Base-by-base conservation (phyloP, 768 basidiomycete species). In the Lyophyllum semitale region DNA sequence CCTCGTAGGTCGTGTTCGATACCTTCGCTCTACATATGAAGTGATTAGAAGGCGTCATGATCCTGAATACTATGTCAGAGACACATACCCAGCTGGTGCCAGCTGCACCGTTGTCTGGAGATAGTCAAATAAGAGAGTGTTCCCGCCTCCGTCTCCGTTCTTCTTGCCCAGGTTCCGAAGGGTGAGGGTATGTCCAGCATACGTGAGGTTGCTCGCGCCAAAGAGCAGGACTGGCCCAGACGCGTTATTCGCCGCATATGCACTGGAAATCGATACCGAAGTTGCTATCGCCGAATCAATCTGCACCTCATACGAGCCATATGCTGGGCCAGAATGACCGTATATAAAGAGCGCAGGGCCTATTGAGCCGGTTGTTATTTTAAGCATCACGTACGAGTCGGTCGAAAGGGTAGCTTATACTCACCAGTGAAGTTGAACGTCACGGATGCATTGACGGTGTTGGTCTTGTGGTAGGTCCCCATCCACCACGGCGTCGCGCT, bases 401-500 rank as follows among this genome's bases (percentile, higher is more conserved):
- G 37, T 42, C 12, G 23, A 18, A 46, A 41, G 18, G 30, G 29
- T 3, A 33, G 27, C n/a, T n/a, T n/a, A 38, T 9, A 61, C 69
- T 37, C 35, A 74, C 78, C 79, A 18, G 76, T 78, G 50, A 80
- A 78, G 55, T 77, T 77, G 58, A 79, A 70, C 30, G 60, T 63
- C 8, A 79, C 55, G 7, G 68, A 67, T 7, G 78, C 76, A 12
- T 68, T 69, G 9, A 69, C 58, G 1, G 62, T 63, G n/a, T 68
- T 67, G 0, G 77, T 78, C 47, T 68, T 62, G 61, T 80, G 79
- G 53, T 66, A 80, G 11, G 78, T 80, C 4, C 77, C 79, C 64
- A 73, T 71, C 56, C 70, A 64, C 73, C 75, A 80, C 13, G 69
- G 69, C 17, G 71, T 73, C 11, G 57, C 63, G 3, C 57, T 63